Evolutionary conservation across 2,329 filamentous ascomycete genomes (phyloP).

Genomic region (Penicillium rolfsii): DNA sequence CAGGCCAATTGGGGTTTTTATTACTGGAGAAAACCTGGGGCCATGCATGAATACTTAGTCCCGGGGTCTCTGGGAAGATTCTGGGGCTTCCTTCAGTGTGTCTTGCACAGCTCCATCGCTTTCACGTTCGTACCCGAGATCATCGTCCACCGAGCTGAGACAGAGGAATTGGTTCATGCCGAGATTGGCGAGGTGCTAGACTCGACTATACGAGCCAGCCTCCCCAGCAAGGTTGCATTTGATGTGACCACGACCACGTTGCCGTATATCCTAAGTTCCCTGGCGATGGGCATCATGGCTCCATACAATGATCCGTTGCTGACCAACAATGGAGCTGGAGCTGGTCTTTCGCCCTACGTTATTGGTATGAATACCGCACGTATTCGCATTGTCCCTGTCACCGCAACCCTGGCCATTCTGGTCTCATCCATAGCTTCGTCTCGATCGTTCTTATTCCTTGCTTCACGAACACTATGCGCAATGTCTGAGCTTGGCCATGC

Average conservation of each 20-base stretch:
- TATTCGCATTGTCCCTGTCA: conserved; percentile 63
- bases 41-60: conserved; percentile 53
- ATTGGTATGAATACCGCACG: conserved; percentile 56
- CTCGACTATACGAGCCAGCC: conserved; percentile 51
- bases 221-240: conserved; percentile 57
- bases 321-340: conserved; percentile 57
- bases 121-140: conserved; percentile 59
- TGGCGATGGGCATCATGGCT: conserved; percentile 64
- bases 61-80: conserved; percentile 53
- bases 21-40: conserved; percentile 54
- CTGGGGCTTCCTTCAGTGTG: conserved; percentile 53
- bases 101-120: conserved; percentile 56
- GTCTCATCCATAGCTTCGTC: conserved; percentile 78
- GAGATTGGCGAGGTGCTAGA: conserved; percentile 48
- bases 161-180: conserved; percentile 4
- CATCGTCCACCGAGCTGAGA: conserved; percentile 57
- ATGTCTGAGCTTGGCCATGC: conserved; percentile 67
- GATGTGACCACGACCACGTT: conserved; percentile 61
- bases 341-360: conserved; percentile 54
- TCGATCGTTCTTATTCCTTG: conserved; percentile 75
- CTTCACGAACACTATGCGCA: conserved; percentile 67
- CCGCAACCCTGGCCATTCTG: conserved; percentile 75
- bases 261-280: conserved; percentile 60
- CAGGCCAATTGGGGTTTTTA: conserved; percentile 54
- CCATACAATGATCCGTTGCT: conserved; percentile 58